phyloP scores from a whole-genome alignment of 192 early-diverging fungal species.

The Glomus cerebriforme region DNA sequence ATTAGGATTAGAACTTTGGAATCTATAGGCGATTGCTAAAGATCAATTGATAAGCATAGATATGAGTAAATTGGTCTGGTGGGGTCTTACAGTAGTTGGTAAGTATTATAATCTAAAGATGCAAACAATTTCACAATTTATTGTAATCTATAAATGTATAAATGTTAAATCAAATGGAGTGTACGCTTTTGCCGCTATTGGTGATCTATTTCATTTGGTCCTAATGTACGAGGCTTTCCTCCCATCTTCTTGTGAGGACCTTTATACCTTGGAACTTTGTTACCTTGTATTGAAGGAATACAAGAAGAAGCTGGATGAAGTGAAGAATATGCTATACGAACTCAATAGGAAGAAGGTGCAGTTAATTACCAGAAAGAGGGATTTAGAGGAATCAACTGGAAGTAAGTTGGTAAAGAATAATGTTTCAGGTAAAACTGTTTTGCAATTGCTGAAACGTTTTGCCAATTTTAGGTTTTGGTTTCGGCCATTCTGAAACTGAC shows the following conservation, averaged over 20 bases:
- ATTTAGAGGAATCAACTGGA: conserved; percentile 2
- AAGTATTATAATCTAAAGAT: conserved; percentile 31
- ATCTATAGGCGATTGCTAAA: conserved; percentile 29
- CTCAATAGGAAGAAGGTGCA: conserved; percentile 20
- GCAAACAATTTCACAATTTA: conserved; percentile 18
- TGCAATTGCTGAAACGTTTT: no score
- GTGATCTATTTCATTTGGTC: conserved; percentile 35
- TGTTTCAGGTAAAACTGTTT: no score
- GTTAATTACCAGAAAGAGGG: conserved; percentile 26
- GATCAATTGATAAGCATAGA: conserved; percentile 26
- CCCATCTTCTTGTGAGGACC: conserved; percentile 1
- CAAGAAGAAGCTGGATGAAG: conserved; percentile 29
- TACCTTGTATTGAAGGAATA: conserved; percentile 28
- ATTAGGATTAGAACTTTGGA: conserved; percentile 30
- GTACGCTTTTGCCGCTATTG: conserved; percentile 27
- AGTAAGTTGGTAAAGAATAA: conserved; percentile 21
- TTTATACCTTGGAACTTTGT: conserved; percentile 20
- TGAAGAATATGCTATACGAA: conserved; percentile 13
- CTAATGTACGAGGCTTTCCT: conserved; percentile 31
- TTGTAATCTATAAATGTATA: not conserved
- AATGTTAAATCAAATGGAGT: conserved; percentile 26
- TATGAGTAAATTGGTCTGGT: conserved; percentile 23
- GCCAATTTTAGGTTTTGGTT: no score
- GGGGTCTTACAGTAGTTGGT: conserved; percentile 34
- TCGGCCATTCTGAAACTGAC: no score